phyloP scores from a whole-genome alignment of 352 stramenopile species.

The Pythium phragmitis region DNA sequence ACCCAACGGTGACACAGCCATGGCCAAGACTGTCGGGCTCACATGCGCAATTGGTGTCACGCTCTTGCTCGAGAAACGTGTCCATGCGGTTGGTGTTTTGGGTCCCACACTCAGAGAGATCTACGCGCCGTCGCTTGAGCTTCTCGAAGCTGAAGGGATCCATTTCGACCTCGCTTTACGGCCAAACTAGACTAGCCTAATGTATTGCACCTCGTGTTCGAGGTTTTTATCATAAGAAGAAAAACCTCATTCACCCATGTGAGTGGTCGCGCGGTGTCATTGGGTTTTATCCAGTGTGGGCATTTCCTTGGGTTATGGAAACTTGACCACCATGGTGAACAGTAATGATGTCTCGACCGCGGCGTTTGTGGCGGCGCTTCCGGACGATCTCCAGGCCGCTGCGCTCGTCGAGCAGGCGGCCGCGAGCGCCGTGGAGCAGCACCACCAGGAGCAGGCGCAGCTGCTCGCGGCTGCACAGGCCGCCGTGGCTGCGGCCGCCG shows the following conservation, averaged over 20 bases:
- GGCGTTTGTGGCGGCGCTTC: constrained; percentile 21
- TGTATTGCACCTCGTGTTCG: constrained; percentile 23
- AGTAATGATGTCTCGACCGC: constrained; percentile 11
- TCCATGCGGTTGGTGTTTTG: constrained; percentile 51
- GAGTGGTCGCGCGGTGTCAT: constrained; percentile 19
- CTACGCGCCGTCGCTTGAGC: constrained; percentile 48
- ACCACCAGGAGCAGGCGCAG: constrained; percentile 22
- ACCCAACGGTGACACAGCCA: constrained; percentile 54
- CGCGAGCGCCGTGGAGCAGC: constrained; percentile 18
- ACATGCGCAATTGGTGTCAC: constrained; percentile 76
- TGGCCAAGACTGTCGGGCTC: constrained; percentile 86
- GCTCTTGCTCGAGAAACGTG: constrained; percentile 58
- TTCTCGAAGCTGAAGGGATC: constrained; percentile 48
- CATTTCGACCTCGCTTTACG: constrained; percentile 25
- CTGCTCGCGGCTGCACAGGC: constrained; percentile 14
- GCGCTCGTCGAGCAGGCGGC: constrained; percentile 28
- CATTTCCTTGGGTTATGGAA: constrained; percentile 1
- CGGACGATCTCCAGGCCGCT: constrained; percentile 27
- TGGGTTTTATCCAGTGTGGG: constrained; percentile 27
- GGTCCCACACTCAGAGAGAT: constrained; percentile 53
- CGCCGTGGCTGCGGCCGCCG: constrained; percentile 3
- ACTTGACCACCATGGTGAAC: constrained; percentile 17
- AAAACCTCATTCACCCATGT: constrained; percentile 31
- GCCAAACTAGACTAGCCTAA: background rate
- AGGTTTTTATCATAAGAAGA: constrained; percentile 10